Base-by-base conservation (phyloP, 129 eudicot species). In the Helianthus annuus region DNA sequence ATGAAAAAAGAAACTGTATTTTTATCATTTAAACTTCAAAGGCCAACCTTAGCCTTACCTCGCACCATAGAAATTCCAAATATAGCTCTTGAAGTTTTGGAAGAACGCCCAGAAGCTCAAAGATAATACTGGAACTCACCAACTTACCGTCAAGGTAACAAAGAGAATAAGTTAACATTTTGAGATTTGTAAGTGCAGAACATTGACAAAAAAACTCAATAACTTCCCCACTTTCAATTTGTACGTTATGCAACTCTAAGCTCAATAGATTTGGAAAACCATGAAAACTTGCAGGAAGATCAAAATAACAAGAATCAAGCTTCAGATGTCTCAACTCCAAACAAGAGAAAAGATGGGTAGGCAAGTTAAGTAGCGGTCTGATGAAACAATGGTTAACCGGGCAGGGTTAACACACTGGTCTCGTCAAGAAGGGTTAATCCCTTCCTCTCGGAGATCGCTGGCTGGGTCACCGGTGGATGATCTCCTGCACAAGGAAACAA, bases 201-300 rank as follows among this genome's bases (percentile, higher is more conserved):
- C 38, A 52, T 4, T 1, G 40, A 59, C 60, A 16, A 27, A 72
- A 48, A 10, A 72, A 10, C 45, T 72, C 49, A 6, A 4, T 48
- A 46, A 5, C 27, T 6, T 5, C 48, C 36, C 17, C 48, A 59
- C 24, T 61, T 29, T 60, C 69, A 60, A 72, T 46, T 2, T 16
- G 6, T 46, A 45, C 76, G n/a, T 5, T 1, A 29, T 9, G 24
- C 36, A 72, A 72, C 11, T 60, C 58, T 14, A 48, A 72, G 9
- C 44, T 59, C 59, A 61, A 29, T 3, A 59, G 58, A 72, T 72
- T 72, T 59, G 48, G 76, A 58, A 57, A 71, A 71, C 67, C 76
- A 45, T 2, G 13, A 72, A 46, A 60, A 59, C 13, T 48, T 8
- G 59, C 1, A 12, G 6, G 54, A 10, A 12, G 59, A 48, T n/a